Percentiles rank a stretch among this genome's conserved stretches.
These are phyloP conservation scores for Reutealis trisperma DNA, from an alignment of 345 rosid genomes.

Conservation along the genomic window DNA sequence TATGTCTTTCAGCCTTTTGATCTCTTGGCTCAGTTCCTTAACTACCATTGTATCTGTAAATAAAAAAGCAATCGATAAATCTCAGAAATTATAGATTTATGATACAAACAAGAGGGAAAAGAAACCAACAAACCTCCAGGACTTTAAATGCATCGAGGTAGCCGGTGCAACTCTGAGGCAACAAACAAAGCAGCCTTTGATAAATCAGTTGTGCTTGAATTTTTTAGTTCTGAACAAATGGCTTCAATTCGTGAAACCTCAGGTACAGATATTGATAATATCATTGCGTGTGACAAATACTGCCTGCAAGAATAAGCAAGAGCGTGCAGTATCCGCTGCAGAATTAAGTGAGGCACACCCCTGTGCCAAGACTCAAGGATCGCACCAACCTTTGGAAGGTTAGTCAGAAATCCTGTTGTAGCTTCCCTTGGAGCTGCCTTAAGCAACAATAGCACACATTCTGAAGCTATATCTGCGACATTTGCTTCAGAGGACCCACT, in stretches of 20 bases:
- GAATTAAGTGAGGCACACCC: constrained; percentile 43
- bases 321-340: constrained; percentile 75
- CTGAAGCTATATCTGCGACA: constrained; percentile 75
- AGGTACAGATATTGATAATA: constrained; percentile 60
- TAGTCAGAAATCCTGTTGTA: constrained; percentile 76
- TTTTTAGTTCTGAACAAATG: constrained; percentile 62
- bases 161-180: constrained; percentile 64
- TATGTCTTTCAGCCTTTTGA: background rate
- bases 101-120: background rate
- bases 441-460: constrained; percentile 68
- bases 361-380: constrained; percentile 65
- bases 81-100: background rate
- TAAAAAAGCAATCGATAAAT: background rate
- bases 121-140: constrained; percentile 14
- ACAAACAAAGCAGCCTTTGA: constrained; percentile 60
- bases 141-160: constrained; percentile 61
- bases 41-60: constrained; percentile 13
- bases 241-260: constrained; percentile 67
- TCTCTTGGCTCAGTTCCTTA: background rate
- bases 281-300: constrained; percentile 81
- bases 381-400: constrained; percentile 64
- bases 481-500: constrained; percentile 47
- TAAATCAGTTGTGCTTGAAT: constrained; percentile 50
- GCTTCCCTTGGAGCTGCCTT: constrained; percentile 95
- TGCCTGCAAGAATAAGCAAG: constrained; percentile 83